These are phyloP conservation scores for Chytriomyces hyalinus DNA, from an alignment of 192 early-diverging fungal species.

Conservation along the genomic window DNA sequence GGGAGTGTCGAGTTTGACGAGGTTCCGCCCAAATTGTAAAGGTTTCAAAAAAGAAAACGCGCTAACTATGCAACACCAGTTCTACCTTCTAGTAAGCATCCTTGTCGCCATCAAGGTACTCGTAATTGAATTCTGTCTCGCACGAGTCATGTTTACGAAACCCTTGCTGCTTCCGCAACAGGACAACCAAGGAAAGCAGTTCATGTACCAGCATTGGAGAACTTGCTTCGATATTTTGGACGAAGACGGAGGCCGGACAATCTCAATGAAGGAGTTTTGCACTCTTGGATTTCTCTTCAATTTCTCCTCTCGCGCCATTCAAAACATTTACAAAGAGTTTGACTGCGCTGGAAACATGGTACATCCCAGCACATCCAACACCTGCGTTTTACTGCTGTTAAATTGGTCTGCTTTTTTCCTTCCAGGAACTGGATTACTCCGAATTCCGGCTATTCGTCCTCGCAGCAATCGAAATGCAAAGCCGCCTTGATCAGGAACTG, in stretches of 20 bases:
- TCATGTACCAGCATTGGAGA: constrained; percentile 57
- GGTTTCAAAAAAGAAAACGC: not conserved
- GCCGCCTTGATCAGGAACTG: constrained; percentile 34
- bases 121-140: not conserved
- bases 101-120: constrained; percentile 52
- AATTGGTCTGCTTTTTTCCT: not conserved
- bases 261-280: constrained; percentile 51
- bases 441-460: constrained; percentile 56
- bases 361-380: not conserved
- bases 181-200: constrained; percentile 51
- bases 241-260: constrained; percentile 52
- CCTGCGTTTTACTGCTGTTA: not conserved
- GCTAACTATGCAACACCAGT: constrained; percentile 32
- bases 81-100: constrained; percentile 57
- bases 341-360: constrained; percentile 50
- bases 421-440: constrained; percentile 52
- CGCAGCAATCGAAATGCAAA: constrained; percentile 53
- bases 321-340: constrained; percentile 55
- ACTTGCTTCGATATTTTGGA: constrained; percentile 60
- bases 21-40: constrained; percentile 10
- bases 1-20: constrained; percentile 60
- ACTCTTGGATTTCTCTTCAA: constrained; percentile 57
- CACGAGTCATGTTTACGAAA: constrained; percentile 6
- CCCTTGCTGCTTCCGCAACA: constrained; percentile 4
- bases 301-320: constrained; percentile 48